Conservation (phyloP, 768 basidiomycete species). For the Rhizopogon vesiculosus region DNA sequence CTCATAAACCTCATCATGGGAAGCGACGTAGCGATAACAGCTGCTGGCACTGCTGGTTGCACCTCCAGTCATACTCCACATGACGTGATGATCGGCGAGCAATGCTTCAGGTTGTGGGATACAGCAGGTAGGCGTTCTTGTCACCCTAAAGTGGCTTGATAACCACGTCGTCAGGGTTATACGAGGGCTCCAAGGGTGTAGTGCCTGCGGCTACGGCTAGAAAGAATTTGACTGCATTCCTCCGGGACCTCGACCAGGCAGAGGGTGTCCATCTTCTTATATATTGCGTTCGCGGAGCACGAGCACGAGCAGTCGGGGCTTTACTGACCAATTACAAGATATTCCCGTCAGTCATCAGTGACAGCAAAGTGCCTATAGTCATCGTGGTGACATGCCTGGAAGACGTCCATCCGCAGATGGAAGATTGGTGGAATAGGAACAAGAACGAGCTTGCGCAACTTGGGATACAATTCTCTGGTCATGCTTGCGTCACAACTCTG, state of each 20-base stretch:
- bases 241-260: constrained; percentile 23
- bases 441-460: constrained; percentile 18
- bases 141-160: background rate
- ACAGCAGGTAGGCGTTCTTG: constrained; percentile 19
- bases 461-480: constrained; percentile 28
- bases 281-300: constrained; percentile 23
- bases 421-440: constrained; percentile 32
- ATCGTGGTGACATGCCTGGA: constrained; percentile 24
- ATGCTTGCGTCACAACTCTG: constrained; percentile 32
- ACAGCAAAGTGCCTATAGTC: constrained; percentile 19
- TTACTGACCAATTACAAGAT: constrained; percentile 15
- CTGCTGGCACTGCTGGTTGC: constrained; percentile 35
- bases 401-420: constrained; percentile 21
- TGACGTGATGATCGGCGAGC: constrained; percentile 11
- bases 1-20: constrained; percentile 38
- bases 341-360: constrained; percentile 21
- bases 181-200: constrained; percentile 25
- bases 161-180: constrained; percentile 15
- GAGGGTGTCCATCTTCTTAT: constrained; percentile 23
- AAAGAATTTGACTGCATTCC: constrained; percentile 21
- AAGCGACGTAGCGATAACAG: constrained; percentile 22
- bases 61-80: constrained; percentile 15
- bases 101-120: constrained; percentile 24
- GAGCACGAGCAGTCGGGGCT: constrained; percentile 9
- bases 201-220: constrained; percentile 21